Conservation (phyloP, 139 green algal species). For the Yamagishiella unicocca region DNA sequence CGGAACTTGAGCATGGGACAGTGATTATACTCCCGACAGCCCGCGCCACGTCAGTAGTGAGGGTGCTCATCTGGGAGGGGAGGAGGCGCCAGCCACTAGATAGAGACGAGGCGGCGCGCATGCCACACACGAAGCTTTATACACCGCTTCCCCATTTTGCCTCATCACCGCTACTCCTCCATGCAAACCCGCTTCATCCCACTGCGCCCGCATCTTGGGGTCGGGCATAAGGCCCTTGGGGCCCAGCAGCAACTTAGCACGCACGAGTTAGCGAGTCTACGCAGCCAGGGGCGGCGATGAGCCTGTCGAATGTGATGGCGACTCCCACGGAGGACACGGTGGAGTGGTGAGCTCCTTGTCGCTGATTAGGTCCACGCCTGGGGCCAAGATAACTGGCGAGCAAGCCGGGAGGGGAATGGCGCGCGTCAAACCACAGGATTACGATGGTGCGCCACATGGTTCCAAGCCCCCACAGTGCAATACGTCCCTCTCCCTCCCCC, state of each 20-base stretch:
- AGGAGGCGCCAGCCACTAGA: background rate
- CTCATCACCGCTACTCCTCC: no score
- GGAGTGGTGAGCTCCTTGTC: conserved; percentile 79
- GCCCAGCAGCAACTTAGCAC: conserved; percentile 86
- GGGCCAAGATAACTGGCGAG: background rate
- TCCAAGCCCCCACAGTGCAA: background rate
- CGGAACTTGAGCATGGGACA: no score
- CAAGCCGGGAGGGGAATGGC: background rate
- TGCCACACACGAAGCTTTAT: no score
- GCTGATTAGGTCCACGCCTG: conserved; percentile 89
- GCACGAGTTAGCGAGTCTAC: conserved; percentile 81
- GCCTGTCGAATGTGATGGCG: conserved; percentile 76
- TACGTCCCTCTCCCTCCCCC: background rate
- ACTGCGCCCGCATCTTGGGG: conserved; percentile 82
- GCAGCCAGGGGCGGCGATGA: conserved; percentile 86
- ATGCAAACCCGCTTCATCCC: background rate
- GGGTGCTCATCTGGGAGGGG: conserved; percentile 78
- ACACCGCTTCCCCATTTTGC: no score
- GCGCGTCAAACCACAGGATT: background rate
- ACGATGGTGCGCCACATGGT: background rate
- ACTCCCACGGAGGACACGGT: conserved; percentile 70
- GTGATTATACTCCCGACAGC: conserved; percentile 78
- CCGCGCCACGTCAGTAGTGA: conserved; percentile 78
- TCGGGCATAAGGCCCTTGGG: conserved; percentile 98
- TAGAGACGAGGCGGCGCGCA: background rate